Evolutionary conservation across 1,139 yeast species (phyloP).

Genomic region (Diutina rugosa): DNA sequence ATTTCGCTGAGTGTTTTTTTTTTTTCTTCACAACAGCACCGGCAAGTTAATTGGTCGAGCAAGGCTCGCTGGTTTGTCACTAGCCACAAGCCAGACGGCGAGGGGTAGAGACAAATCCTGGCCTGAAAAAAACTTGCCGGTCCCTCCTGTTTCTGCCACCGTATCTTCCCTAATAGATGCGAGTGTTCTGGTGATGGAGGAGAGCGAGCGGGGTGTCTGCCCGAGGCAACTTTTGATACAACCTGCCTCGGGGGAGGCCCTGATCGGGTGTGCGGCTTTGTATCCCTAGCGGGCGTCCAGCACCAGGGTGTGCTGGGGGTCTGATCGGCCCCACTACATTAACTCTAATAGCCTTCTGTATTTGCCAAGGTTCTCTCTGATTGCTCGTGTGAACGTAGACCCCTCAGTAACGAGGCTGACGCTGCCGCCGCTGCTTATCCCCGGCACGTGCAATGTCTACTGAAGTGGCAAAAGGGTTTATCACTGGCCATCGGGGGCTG

Average conservation of each 20-base stretch:
- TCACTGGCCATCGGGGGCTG: neutral
- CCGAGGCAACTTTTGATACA: constrained; percentile 21
- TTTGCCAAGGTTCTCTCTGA: neutral
- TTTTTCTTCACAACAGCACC: neutral
- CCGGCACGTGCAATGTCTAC: neutral
- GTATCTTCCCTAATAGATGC: constrained; percentile 34
- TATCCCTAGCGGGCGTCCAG: constrained; percentile 7
- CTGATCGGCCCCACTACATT: constrained; percentile 16
- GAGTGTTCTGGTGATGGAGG: constrained; percentile 62
- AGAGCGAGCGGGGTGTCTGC: constrained; percentile 34
- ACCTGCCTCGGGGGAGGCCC: constrained; percentile 19
- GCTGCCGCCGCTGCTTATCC: neutral
- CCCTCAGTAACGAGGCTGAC: neutral
- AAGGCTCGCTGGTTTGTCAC: too few relatives aligned
- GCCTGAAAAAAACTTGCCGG: too few relatives aligned
- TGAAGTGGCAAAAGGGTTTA: too few relatives aligned
- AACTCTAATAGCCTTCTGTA: too few relatives aligned
- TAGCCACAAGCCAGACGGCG: too few relatives aligned
- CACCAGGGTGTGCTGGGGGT: constrained; percentile 4
- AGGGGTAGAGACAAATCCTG: too few relatives aligned
- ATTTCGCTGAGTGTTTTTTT: neutral
- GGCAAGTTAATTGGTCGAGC: too few relatives aligned
- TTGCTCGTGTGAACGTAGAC: neutral
- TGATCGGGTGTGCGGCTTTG: constrained; percentile 25
- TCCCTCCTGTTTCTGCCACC: constrained; percentile 68